Evolutionary conservation across 140 eudicot species (phyloP), one percentile per base, ranked within the genome.

Genomic region (Bidens hawaiensis): DNA sequence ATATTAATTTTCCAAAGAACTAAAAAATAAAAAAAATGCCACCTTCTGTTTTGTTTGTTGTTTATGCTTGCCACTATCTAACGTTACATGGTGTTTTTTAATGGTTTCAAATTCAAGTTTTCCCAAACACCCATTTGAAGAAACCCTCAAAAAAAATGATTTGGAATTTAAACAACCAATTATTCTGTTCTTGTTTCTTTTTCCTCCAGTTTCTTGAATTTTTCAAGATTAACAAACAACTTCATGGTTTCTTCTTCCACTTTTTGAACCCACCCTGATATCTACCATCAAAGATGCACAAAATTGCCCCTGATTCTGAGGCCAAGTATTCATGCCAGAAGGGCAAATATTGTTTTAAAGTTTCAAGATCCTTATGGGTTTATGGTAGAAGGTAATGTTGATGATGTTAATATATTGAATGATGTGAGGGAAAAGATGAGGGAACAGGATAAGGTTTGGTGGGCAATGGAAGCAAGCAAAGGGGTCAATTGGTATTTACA

Each of bases 361-460:
- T 93, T 93, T 71, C 96, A 93, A 77, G 99, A 93, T 79, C 81
- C 89, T 43, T 93, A 88, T 70, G 96, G 94, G 70, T 93, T 93
- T 64, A 80, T 82, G 19, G 99, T 88, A 4, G 94, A 93, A 85
- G 99, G 99, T 5, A 88, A 93, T 93, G 96, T 93, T 47, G 99
- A 93, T 85, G 96, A 93, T 79, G 99, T 93, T 0, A 93, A 93
- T 68, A 69, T 88, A 58, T 79, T 93, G 82, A 93, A 93, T 78
- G 96, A 93, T 71, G 99, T 93, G 60, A 78, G 96, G 18, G 99
- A 88, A 69, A 93, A 85, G 69, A 95, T 88, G 73, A 88, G 85
- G 82, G 72, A 93, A 60, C 95, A 88, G 52, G 95, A 86, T 18
- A 78, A 61, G 78, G 96, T 88, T 16, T 93, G 99, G 99, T 93